Percentiles rank a stretch among this genome's conserved stretches.
These are phyloP conservation scores for Penicillium sp. DNA, from an alignment of 2,329 filamentous ascomycete species.

Conservation along the genomic window DNA sequence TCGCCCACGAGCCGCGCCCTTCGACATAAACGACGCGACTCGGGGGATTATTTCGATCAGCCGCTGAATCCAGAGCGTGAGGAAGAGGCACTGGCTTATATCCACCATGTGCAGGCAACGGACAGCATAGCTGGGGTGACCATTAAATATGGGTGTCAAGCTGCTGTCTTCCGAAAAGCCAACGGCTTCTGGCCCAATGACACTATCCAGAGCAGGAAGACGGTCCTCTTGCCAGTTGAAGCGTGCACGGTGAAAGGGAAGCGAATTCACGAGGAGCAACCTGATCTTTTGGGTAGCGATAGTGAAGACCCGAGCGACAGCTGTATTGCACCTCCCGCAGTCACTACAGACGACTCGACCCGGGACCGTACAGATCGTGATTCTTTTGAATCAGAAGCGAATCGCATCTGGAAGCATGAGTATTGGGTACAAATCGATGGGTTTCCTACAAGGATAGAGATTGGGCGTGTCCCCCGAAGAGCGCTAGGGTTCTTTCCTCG, in stretches of 20 bases:
- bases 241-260: slow-evolving; percentile 78
- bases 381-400: slow-evolving; percentile 48
- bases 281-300: slow-evolving; percentile 26
- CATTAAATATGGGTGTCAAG: slow-evolving; percentile 80
- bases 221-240: slow-evolving; percentile 79
- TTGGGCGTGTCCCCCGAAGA: slow-evolving; percentile 74
- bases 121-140: slow-evolving; percentile 91
- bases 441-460: slow-evolving; percentile 67
- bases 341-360: slow-evolving; percentile 5
- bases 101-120: slow-evolving; percentile 74
- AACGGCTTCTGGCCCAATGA: slow-evolving; percentile 96
- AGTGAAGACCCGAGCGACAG: slow-evolving; percentile 32
- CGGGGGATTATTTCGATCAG: slow-evolving; percentile 33
- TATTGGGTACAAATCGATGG: slow-evolving; percentile 81
- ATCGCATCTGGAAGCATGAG: slow-evolving; percentile 75
- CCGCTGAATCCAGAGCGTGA: slow-evolving; percentile 49
- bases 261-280: slow-evolving; percentile 38
- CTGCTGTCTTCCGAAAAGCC: slow-evolving; percentile 74
- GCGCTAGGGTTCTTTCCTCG: slow-evolving; percentile 89
- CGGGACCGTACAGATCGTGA: neutral
- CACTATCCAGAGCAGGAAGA: slow-evolving; percentile 76
- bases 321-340: slow-evolving; percentile 28
- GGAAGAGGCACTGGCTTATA: slow-evolving; percentile 76
- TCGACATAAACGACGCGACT: slow-evolving; percentile 45
- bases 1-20: slow-evolving; percentile 32